phyloP scores from a whole-genome alignment of 2,329 filamentous ascomycete species.

The Monilinia polystroma region DNA sequence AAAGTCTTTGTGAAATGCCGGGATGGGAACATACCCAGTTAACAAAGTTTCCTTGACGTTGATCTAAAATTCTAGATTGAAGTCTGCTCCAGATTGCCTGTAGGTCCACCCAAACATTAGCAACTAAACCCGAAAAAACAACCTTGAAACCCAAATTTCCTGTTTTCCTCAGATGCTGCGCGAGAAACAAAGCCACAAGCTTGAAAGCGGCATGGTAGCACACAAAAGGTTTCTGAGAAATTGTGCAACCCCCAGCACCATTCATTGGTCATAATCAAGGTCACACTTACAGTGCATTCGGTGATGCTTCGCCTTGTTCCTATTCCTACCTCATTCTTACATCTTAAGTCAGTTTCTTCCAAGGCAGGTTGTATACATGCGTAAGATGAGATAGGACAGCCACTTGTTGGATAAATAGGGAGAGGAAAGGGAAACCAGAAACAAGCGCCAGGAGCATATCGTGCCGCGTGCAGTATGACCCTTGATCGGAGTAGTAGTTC shows the following conservation, averaged over 20 bases:
- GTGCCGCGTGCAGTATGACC: conserved; percentile 13
- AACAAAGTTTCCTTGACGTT: conserved; percentile 14
- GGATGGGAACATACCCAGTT: background rate
- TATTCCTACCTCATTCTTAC: conserved; percentile 5
- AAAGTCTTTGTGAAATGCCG: background rate
- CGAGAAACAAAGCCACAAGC: background rate
- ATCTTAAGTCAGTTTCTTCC: background rate
- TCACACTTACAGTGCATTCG: conserved; percentile 4
- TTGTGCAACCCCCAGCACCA: background rate
- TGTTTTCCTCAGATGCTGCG: conserved; percentile 17
- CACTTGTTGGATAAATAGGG: background rate
- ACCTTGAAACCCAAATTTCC: conserved; percentile 22
- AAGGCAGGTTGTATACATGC: background rate
- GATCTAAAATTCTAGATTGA: conserved; percentile 21
- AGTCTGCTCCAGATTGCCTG: conserved; percentile 1
- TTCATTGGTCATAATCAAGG: background rate
- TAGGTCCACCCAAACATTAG: background rate
- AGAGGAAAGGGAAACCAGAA: conserved; percentile 4
- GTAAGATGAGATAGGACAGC: conserved; percentile 6
- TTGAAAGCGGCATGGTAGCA: conserved; percentile 3
- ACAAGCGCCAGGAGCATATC: conserved; percentile 24
- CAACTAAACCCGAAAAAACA: background rate
- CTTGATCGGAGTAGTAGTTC: conserved; percentile 3
- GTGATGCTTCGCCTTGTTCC: conserved; percentile 16
- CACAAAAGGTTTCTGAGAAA: background rate